These are phyloP conservation scores for Setomelanomma holmii DNA, from an alignment of 2,329 filamentous ascomycete genomes.

Conservation along the genomic window DNA sequence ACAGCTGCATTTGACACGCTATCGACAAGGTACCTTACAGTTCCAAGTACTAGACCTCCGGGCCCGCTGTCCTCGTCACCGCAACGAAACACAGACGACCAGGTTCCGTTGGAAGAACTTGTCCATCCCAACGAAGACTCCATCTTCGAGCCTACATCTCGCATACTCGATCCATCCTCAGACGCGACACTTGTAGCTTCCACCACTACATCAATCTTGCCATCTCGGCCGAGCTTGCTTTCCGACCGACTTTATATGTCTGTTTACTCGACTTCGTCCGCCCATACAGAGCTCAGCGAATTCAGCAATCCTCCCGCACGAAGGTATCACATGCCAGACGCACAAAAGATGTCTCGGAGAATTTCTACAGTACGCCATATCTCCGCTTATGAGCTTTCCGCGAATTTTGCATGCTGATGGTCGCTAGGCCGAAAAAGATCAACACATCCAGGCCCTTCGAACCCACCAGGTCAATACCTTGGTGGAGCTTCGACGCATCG, in stretches of 20 bases:
- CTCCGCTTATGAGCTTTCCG: not conserved
- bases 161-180: constrained; percentile 11
- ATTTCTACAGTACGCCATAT: constrained; percentile 33
- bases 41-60: constrained; percentile 15
- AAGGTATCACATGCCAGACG: constrained; percentile 29
- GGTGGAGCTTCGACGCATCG: constrained; percentile 74
- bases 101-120: constrained; percentile 5
- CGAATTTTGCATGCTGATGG: constrained; percentile 8
- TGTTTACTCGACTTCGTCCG: constrained; percentile 26
- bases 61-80: constrained; percentile 4
- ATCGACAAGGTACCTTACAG: constrained; percentile 21
- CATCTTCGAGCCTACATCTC: constrained; percentile 3
- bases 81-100: constrained; percentile 6
- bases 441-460: constrained; percentile 68
- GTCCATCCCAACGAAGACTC: not conserved
- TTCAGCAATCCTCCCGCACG: constrained; percentile 37
- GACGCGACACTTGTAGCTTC: not conserved
- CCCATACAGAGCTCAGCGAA: constrained; percentile 24
- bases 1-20: constrained; percentile 13
- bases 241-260: constrained; percentile 26
- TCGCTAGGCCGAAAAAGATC: constrained; percentile 55
- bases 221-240: constrained; percentile 4
- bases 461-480: constrained; percentile 77
- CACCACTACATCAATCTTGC: not conserved
- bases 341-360: constrained; percentile 35